phyloP scores from a whole-genome alignment of 106 monocot species.

The Apostasia shenzhenica region DNA sequence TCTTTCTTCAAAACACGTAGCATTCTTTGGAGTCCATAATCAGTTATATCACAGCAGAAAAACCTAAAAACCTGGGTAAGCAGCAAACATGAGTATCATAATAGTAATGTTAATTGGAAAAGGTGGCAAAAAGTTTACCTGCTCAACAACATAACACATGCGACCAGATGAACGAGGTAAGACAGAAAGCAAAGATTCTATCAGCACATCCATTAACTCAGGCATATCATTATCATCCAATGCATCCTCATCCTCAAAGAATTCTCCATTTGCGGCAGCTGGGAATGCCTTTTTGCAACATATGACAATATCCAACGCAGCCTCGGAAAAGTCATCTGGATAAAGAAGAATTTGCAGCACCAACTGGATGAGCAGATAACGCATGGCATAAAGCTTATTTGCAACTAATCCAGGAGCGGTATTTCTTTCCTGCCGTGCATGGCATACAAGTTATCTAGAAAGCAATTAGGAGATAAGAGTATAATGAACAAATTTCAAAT shows the following conservation, averaged over 20 bases:
- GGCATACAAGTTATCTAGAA: too few species aligned
- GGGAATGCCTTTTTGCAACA: constrained; percentile 92
- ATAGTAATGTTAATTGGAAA: not conserved
- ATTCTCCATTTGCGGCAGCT: constrained; percentile 24
- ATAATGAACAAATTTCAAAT: too few species aligned
- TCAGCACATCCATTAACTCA: constrained; percentile 76
- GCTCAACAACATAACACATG: constrained; percentile 67
- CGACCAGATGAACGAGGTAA: constrained; percentile 66
- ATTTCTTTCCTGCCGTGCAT: constrained; percentile 52
- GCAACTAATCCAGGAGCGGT: constrained; percentile 26
- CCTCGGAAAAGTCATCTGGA: constrained; percentile 68
- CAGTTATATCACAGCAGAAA: constrained; percentile 70
- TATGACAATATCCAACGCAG: constrained; percentile 65
- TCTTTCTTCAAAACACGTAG: constrained; percentile 82
- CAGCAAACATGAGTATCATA: constrained; percentile 1
- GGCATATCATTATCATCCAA: constrained; percentile 39
- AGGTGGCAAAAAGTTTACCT: constrained; percentile 26
- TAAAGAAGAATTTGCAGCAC: constrained; percentile 79
- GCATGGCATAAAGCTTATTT: constrained; percentile 70
- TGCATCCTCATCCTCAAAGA: constrained; percentile 34
- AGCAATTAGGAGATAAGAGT: too few species aligned
- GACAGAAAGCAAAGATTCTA: constrained; percentile 73
- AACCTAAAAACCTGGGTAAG: constrained; percentile 67
- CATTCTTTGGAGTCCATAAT: constrained; percentile 65
- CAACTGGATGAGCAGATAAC: constrained; percentile 79